phyloP scores from a whole-genome alignment of 345 rosid genomes.

The Kernera saxatilis region DNA sequence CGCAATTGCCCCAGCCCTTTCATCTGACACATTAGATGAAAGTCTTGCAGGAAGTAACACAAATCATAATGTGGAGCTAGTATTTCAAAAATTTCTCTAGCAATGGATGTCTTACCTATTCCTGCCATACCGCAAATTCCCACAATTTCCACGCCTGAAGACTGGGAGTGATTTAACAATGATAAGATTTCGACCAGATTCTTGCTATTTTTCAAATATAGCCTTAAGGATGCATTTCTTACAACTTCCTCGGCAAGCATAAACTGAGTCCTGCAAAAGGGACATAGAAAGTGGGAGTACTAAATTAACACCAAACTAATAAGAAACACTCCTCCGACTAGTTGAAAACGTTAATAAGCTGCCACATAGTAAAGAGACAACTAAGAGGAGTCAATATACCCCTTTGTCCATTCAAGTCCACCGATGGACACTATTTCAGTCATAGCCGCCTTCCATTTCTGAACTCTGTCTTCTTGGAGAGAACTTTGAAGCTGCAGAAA shows the following conservation, averaged over 20 bases:
- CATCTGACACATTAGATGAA: neutral
- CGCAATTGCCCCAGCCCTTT: conserved; percentile 14
- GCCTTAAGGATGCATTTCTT: neutral
- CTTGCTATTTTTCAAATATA: neutral
- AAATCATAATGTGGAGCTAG: neutral
- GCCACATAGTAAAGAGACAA: neutral
- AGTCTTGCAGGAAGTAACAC: conserved; percentile 18
- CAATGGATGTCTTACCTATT: conserved; percentile 27
- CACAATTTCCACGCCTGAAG: neutral
- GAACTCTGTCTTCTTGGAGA: neutral
- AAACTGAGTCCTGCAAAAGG: neutral
- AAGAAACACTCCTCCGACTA: neutral
- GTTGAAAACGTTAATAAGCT: neutral
- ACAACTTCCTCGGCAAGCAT: conserved; percentile 17
- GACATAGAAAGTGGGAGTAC: neutral
- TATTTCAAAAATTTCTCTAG: neutral
- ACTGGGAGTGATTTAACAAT: neutral
- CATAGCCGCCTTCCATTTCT: conserved; percentile 10
- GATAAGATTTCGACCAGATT: neutral
- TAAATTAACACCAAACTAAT: neutral
- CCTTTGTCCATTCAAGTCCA: conserved; percentile 17
- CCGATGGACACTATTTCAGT: neutral
- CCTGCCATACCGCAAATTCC: conserved; percentile 24
- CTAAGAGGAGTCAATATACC: neutral
- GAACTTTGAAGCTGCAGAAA: neutral